These are phyloP conservation scores for Plasmopara halstedii DNA, from an alignment of 352 stramenopile genomes.

Conservation along the genomic window DNA sequence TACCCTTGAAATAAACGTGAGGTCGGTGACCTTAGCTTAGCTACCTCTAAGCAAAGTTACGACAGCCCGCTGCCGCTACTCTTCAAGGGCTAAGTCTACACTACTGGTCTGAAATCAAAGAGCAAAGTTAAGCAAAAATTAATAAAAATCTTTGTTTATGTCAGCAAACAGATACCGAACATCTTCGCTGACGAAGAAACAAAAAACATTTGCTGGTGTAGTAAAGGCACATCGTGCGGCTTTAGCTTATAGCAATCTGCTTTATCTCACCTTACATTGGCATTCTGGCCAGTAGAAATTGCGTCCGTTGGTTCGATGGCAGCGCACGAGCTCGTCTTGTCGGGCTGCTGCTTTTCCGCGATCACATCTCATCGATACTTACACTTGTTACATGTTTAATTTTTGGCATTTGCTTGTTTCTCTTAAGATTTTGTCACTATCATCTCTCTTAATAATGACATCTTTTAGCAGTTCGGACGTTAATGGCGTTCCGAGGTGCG, in stretches of 20 bases:
- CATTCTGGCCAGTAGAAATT: constrained; percentile 13
- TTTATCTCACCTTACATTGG: constrained; percentile 13
- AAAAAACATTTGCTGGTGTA: too few relatives aligned
- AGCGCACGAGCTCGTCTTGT: constrained; percentile 12
- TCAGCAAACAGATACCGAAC: too few relatives aligned
- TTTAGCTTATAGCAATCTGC: constrained; percentile 18
- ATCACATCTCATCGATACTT: constrained; percentile 8
- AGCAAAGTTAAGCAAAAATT: too few relatives aligned
- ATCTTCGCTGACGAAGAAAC: too few relatives aligned
- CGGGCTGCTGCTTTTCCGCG: constrained; percentile 13
- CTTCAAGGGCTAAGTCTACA: too few relatives aligned
- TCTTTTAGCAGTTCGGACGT: not conserved
- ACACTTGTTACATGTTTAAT: not conserved
- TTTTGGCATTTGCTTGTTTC: not conserved
- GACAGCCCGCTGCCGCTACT: too few relatives aligned
- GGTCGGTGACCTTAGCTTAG: too few relatives aligned
- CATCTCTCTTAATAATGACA: constrained; percentile 3
- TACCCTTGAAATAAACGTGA: too few relatives aligned
- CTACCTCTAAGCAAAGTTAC: too few relatives aligned
- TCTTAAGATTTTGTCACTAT: constrained; percentile 8
- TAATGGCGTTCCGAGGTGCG: constrained; percentile 67
- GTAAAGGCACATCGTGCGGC: constrained; percentile 3
- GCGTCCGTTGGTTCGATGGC: constrained; percentile 1
- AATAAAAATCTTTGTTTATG: too few relatives aligned
- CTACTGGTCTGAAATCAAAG: too few relatives aligned